Percentiles rank a stretch among this genome's conserved stretches.
Evolutionary conservation across 805 yeast genomes (phyloP).

Genomic region (Wickerhamiella kurtzmanii): DNA sequence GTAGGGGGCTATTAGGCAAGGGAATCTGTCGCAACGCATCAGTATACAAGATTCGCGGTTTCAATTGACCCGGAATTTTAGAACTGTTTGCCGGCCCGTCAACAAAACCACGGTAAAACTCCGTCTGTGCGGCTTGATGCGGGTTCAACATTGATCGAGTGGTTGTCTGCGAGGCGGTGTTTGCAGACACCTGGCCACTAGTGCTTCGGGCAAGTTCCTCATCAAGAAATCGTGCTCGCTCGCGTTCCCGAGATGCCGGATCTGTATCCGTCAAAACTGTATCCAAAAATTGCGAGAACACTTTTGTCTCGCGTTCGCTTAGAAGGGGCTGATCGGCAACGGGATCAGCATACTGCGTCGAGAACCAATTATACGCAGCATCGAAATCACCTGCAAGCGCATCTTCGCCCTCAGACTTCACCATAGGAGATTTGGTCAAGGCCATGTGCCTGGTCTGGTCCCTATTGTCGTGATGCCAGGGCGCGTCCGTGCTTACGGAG

Average conservation of each 20-base stretch:
- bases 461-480: background rate
- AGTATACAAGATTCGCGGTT: background rate
- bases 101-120: conserved; percentile 1
- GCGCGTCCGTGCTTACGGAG: background rate
- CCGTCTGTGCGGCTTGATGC: background rate
- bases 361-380: conserved; percentile 11
- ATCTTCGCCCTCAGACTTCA: background rate
- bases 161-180: too few relatives aligned
- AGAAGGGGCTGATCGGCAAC: conserved; percentile 5
- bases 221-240: background rate
- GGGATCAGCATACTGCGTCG: conserved; percentile 1
- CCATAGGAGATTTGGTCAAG: conserved; percentile 25
- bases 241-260: background rate
- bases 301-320: conserved; percentile 9
- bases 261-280: conserved; percentile 8
- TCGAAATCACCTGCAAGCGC: conserved; percentile 12
- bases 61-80: background rate
- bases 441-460: background rate
- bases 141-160: too few relatives aligned
- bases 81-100: background rate
- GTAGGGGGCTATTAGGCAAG: background rate
- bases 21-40: background rate
- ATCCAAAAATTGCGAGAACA: conserved; percentile 9
- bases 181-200: too few relatives aligned
- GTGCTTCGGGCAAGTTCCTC: too few relatives aligned